A percentile compares a stretch with the other conserved stretches of the same genome.
These are phyloP conservation scores for Coniochaeta prunicola DNA, from an alignment of 2,329 filamentous ascomycete genomes.

Conservation along the genomic window DNA sequence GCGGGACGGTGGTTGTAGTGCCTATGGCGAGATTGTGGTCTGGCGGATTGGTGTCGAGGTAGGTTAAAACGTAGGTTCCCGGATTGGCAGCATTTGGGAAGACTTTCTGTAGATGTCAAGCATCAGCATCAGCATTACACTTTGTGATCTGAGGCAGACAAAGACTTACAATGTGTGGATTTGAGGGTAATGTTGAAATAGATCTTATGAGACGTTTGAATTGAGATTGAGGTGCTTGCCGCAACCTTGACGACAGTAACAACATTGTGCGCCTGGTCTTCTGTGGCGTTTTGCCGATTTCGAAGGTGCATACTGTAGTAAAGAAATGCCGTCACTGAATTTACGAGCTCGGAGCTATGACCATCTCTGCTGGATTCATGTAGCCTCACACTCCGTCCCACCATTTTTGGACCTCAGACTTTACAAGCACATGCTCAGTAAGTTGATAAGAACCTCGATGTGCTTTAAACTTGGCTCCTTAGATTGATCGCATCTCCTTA, in stretches of 20 bases:
- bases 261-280: background rate
- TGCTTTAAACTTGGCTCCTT: too few relatives aligned
- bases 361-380: too few relatives aligned
- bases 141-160: background rate
- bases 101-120: conserved; percentile 41
- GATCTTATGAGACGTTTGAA: background rate
- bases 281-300: background rate
- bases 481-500: too few relatives aligned
- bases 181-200: conserved; percentile 40
- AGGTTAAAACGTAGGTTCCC: conserved; percentile 47
- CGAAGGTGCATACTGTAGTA: background rate
- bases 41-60: conserved; percentile 51
- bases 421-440: too few relatives aligned
- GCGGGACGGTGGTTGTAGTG: conserved; percentile 49
- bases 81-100: conserved; percentile 40
- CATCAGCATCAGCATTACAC: conserved; percentile 4
- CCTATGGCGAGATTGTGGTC: conserved; percentile 49
- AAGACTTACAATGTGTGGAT: conserved; percentile 45
- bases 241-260: background rate
- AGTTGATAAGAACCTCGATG: too few relatives aligned
- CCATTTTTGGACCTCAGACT: too few relatives aligned
- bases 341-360: background rate
- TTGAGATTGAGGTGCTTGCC: background rate
- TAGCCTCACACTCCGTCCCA: too few relatives aligned
- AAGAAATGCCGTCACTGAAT: background rate